These are phyloP conservation scores for Fragaria iinumae DNA, from an alignment of 306 rosid species.

Conservation along the genomic window DNA sequence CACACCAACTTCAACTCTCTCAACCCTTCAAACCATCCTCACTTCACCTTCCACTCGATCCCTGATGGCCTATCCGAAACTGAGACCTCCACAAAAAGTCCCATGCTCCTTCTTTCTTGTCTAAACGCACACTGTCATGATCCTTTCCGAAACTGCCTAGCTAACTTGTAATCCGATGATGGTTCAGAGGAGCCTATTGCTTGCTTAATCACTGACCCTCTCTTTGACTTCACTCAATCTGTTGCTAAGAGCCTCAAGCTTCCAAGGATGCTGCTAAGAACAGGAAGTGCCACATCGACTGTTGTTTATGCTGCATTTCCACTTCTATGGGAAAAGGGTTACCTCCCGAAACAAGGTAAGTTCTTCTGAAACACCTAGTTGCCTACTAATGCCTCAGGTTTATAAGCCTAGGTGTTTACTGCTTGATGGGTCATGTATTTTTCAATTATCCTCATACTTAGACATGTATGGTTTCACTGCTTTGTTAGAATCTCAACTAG, in stretches of 20 bases:
- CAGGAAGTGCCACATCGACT: conserved; percentile 21
- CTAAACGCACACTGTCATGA: conserved; percentile 10
- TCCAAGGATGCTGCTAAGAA: conserved; percentile 38
- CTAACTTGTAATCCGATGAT: conserved; percentile 17
- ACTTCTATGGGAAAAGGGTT: conserved; percentile 28
- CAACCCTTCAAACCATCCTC: conserved; percentile 18
- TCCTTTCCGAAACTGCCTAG: conserved; percentile 28
- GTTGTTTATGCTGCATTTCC: conserved; percentile 30
- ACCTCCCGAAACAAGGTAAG: conserved; percentile 35
- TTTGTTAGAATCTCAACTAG: conserved; percentile 28
- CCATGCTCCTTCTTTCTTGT: background rate
- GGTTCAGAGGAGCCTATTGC: conserved; percentile 26
- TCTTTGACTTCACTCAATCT: conserved; percentile 27
- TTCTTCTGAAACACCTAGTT: no score
- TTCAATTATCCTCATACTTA: no score
- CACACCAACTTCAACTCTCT: conserved; percentile 24
- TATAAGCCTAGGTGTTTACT: no score
- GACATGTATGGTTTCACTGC: no score
- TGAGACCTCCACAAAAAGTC: background rate
- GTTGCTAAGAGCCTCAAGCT: conserved; percentile 31
- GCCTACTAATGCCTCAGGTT: no score
- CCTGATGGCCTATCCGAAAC: background rate
- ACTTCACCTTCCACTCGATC: conserved; percentile 15
- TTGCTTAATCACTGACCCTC: conserved; percentile 39
- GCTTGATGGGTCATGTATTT: no score